These are phyloP conservation scores for Wickerhamomyces mucosus DNA, from an alignment of 805 yeast genomes.

Conservation along the genomic window DNA sequence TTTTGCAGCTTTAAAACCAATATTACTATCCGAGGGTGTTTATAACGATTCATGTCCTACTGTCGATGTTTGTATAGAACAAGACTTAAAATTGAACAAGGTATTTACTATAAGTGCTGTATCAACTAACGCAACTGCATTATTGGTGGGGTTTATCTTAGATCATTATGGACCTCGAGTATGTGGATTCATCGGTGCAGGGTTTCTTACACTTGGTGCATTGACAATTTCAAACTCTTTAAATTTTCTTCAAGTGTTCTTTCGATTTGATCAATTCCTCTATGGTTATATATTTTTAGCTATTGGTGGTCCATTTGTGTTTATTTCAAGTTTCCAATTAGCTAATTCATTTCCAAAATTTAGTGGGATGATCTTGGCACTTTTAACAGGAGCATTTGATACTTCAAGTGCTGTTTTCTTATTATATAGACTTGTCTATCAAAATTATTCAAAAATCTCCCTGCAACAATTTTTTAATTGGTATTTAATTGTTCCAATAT, in stretches of 20 bases:
- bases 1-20: conserved; percentile 88
- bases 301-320: conserved; percentile 89
- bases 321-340: conserved; percentile 82
- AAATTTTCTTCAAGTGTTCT: conserved; percentile 5
- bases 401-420: conserved; percentile 84
- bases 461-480: conserved; percentile 51
- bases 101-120: conserved; percentile 85
- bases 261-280: conserved; percentile 53
- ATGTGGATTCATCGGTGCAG: conserved; percentile 67
- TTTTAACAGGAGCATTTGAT: conserved; percentile 90
- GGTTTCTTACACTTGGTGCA: conserved; percentile 49
- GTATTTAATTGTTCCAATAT: conserved; percentile 69
- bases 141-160: conserved; percentile 71
- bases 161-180: conserved; percentile 76
- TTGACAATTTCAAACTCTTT: conserved; percentile 31
- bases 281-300: conserved; percentile 71
- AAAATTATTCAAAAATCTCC: conserved; percentile 26
- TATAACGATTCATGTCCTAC: conserved; percentile 52
- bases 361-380: conserved; percentile 74
- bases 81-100: conserved; percentile 72
- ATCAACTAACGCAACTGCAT: conserved; percentile 73
- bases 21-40: conserved; percentile 67
- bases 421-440: conserved; percentile 59
- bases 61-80: conserved; percentile 47
- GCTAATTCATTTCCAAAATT: conserved; percentile 78